Conservation (phyloP, 768 basidiomycete species). For the Tulasnella sp. region DNA sequence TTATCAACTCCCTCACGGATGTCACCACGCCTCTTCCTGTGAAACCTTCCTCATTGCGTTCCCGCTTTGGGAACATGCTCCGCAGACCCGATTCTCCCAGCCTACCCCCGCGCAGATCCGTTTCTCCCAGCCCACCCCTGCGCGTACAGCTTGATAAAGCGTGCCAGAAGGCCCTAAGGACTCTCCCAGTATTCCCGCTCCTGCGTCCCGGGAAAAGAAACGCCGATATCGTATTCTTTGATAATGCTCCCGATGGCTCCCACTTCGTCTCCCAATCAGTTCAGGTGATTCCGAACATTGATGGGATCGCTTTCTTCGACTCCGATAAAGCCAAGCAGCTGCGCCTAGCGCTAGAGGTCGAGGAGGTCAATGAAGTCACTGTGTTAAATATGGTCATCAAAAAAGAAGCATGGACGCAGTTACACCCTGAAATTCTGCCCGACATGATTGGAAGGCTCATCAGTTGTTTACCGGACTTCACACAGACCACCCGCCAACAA, state of each 20-base stretch:
- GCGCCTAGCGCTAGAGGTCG: neutral
- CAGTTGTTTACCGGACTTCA: neutral
- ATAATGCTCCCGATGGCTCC: neutral
- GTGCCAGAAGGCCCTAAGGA: neutral
- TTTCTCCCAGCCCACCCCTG: no score
- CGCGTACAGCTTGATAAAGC: neutral
- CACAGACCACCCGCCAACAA: neutral
- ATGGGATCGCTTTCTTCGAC: neutral
- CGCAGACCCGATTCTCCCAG: no score
- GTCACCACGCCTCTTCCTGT: neutral
- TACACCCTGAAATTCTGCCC: neutral
- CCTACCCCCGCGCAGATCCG: no score
- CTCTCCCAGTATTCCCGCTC: slow-evolving; percentile 2
- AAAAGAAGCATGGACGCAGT: neutral
- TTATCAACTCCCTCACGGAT: neutral
- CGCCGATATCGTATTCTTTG: neutral
- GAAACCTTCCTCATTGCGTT: no score
- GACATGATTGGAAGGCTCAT: neutral
- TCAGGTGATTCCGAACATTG: neutral
- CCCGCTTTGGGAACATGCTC: no score
- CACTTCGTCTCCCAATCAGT: neutral
- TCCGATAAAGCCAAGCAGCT: neutral
- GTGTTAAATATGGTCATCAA: neutral
- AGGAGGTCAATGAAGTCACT: neutral
- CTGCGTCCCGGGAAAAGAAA: neutral